A percentile compares a stretch with the other conserved stretches of the same genome.
Evolutionary conservation across 2,329 filamentous ascomycete species (phyloP).

Genomic region (Paramyrothecium sp.): DNA sequence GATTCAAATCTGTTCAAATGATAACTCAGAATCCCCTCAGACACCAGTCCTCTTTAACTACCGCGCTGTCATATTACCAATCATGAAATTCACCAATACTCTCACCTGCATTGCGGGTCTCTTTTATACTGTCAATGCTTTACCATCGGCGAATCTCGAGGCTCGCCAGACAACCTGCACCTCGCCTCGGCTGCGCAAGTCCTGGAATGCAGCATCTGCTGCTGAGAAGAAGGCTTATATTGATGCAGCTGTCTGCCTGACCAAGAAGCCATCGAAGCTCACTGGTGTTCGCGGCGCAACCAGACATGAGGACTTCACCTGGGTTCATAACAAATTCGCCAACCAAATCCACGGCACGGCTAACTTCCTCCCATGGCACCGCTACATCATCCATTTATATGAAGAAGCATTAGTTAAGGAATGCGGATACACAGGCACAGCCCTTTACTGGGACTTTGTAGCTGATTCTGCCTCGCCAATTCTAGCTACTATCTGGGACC

Average conservation of each 20-base stretch:
- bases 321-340: not conserved
- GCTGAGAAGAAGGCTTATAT: not conserved
- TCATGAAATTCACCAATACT: not conserved
- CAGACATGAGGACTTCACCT: conserved; percentile 1
- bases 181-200: not conserved
- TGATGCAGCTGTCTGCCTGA: not conserved
- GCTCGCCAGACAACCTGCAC: not conserved
- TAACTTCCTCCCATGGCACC: not conserved
- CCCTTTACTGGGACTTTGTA: not conserved
- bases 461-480: not conserved
- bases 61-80: not conserved
- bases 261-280: not conserved
- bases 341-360: not conserved
- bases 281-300: not conserved
- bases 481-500: not conserved
- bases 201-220: not conserved
- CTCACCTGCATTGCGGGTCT: not conserved
- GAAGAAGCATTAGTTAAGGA: not conserved
- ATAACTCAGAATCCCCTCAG: not conserved
- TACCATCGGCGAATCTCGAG: not conserved
- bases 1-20: not conserved
- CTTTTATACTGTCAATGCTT: not conserved
- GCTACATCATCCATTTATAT: not conserved
- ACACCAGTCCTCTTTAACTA: not conserved
- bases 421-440: not conserved